Evolutionary conservation across 805 yeast species (phyloP), one percentile per base, ranked within the genome.

Genomic region (Ogataea paradorogensis): DNA sequence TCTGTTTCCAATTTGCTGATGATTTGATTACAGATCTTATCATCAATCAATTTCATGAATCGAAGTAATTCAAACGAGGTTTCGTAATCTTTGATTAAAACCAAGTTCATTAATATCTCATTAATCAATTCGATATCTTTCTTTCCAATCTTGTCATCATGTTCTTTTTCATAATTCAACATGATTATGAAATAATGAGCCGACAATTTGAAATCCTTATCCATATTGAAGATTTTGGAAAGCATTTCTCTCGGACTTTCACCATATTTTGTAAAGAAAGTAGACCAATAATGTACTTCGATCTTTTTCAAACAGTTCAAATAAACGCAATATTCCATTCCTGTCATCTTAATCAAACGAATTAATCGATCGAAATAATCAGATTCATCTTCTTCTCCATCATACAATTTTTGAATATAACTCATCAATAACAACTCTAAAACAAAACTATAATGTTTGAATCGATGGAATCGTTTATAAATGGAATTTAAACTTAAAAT

Each of bases 11-110:
- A 31, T 24, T 45, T 51, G 13, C 42, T 59, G 6, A 71, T 65
- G 23, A 70, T 56, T 3, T 70, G 71, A 41, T 70, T 49, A 36
- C 61, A 59, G 14, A 54, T 42, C 16, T 53, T 49, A 24, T 59
- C 63, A 35, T 64, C 79, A 25, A 76, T 62, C 13, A 76, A 52
- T 50, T 76, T 76, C 38, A 76, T 67, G 48, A 74, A 76, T 34
- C 82, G 61, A 38, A 78, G 65, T 40, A 76, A 58, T 47, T 76
- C 81, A 53, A 74, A 75, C 29, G 79, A 70, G 52, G 77, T 72
- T 31, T 73, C 78, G 67, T 74, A 76, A 40, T 66, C 63, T n/a
- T 63, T 62, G 7, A 55, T 52, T 26, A 61, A 61, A 13, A 62
- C 57, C 35, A 76, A 59, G 58, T 71, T 69, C 37, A 59, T 56